Conservation (phyloP, 257 asterid genomes). For the Avicennia marina region DNA sequence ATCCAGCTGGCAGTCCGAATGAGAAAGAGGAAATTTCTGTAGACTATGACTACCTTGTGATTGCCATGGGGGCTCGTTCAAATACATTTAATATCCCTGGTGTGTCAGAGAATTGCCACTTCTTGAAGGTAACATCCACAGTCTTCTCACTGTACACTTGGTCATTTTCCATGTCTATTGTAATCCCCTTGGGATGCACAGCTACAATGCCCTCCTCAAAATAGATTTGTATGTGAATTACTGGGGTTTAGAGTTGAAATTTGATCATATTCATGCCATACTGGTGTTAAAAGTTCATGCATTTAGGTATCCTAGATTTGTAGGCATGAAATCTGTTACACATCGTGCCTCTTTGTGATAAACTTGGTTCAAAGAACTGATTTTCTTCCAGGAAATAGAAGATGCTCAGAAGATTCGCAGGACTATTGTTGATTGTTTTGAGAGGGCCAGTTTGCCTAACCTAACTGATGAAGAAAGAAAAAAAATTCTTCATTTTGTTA, state of each 20-base stretch:
- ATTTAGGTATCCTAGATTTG: neutral
- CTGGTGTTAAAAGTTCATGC: neutral
- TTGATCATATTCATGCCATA: neutral
- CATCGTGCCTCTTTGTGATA: neutral
- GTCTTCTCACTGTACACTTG: neutral
- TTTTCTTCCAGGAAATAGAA: constrained; percentile 69
- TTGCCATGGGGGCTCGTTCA: constrained; percentile 81
- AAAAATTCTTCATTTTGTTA: constrained; percentile 84
- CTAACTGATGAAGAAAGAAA: constrained; percentile 82
- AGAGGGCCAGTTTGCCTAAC: constrained; percentile 74
- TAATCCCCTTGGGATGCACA: neutral
- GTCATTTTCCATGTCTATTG: neutral
- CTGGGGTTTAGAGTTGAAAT: neutral
- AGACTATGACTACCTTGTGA: constrained; percentile 92
- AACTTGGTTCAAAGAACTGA: constrained; percentile 16
- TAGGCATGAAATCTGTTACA: neutral
- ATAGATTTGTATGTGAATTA: neutral
- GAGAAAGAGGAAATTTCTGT: constrained; percentile 72
- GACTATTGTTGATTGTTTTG: constrained; percentile 79
- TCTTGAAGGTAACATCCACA: constrained; percentile 66
- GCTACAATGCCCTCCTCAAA: neutral
- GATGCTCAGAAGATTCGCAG: constrained; percentile 97
- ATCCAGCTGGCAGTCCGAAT: constrained; percentile 33
- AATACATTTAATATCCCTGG: constrained; percentile 97
- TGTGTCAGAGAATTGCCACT: constrained; percentile 81